Base-by-base conservation (phyloP, 164 flowering plant genomes). In the Annona cherimola region DNA sequence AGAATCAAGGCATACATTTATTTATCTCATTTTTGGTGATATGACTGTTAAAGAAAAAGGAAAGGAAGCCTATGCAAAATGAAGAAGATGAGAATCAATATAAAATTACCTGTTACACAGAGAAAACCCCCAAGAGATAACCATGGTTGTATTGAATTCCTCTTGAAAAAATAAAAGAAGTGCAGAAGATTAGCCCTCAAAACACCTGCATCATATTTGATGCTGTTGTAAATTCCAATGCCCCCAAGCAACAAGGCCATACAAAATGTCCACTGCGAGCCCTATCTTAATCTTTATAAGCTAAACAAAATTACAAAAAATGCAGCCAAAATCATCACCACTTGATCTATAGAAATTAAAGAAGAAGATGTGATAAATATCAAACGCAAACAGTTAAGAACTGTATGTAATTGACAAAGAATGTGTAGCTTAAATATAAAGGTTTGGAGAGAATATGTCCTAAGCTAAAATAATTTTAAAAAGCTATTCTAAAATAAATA, bases 241-340 rank as follows among this genome's bases (percentile, higher is more conserved):
- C 88, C 95, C 35, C 87, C 99, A 76, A 96, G 74, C 86, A 90
- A 83, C 96, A 93, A 82, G 93, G 92, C 99, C 98, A 96, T 77
- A 96, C 65, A 61, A 93, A 73, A 98, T 98, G 71, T 98, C 99
- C 40, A 96, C 86, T 63, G 79, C 92, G 74, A 96, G 90, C 75
- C 99, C 99, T 73, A 93, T 89, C 87, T 96, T 93, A 78, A 96
- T 80, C 85, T 92, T 84, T 96, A 98, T 73, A 90, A 83, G 79
- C 98, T 90, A 84, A 96, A 96, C 78, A 96, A 81, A 74, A 93
- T 76, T 69, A 96, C 79, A 75, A 96, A 97, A 81, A 78, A 89
- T 68, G 97, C 93, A 72, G 92, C 94, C 66, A 98, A 89, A 75
- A 96, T 90, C 94, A 86, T 89, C 87, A 86, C 83, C 74, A 92